Evolutionary conservation across 1,139 yeast genomes (phyloP).

Genomic region (Debaryomycetaceae sp.): DNA sequence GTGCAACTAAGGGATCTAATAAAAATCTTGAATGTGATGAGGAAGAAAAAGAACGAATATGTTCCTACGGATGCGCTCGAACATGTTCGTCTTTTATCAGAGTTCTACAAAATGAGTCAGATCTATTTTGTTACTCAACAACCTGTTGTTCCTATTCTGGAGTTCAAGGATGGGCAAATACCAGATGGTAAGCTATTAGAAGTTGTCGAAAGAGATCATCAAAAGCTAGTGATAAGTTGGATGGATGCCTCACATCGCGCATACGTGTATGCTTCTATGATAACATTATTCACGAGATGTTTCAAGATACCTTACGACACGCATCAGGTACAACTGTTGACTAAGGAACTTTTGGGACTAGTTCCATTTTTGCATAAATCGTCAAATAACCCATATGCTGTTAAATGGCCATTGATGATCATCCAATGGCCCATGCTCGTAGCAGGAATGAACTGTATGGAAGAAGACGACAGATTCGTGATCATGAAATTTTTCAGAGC

Average conservation of each 20-base stretch:
- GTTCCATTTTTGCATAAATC: slow-evolving; percentile 14
- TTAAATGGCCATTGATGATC: slow-evolving; percentile 29
- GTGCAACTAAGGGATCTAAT: slow-evolving; percentile 16
- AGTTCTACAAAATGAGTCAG: slow-evolving; percentile 16
- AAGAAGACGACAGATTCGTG: slow-evolving; percentile 35
- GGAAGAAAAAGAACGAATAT: slow-evolving; percentile 12
- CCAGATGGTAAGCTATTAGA: slow-evolving; percentile 20
- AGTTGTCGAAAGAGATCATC: slow-evolving; percentile 1
- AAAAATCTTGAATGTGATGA: slow-evolving; percentile 29
- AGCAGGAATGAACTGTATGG: slow-evolving; percentile 51
- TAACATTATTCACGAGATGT: slow-evolving; percentile 24
- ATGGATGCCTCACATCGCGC: slow-evolving; percentile 33
- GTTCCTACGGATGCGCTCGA: slow-evolving; percentile 13
- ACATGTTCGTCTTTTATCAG: slow-evolving; percentile 22
- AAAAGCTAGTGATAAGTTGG: slow-evolving; percentile 18
- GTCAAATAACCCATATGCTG: slow-evolving; percentile 13
- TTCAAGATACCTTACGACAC: slow-evolving; percentile 28
- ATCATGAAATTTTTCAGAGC: slow-evolving; percentile 40
- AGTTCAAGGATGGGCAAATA: slow-evolving; percentile 22
- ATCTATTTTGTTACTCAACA: slow-evolving; percentile 14
- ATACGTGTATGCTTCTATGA: slow-evolving; percentile 24
- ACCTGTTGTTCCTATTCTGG: slow-evolving; percentile 9
- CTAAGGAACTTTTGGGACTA: slow-evolving; percentile 21
- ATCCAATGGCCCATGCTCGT: slow-evolving; percentile 57
- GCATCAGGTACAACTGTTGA: slow-evolving; percentile 26